Percentiles rank a stretch among this genome's conserved stretches.
phyloP scores from a whole-genome alignment of 225 moss, liverwort and hornwort species.

The Polytrichum commune region DNA sequence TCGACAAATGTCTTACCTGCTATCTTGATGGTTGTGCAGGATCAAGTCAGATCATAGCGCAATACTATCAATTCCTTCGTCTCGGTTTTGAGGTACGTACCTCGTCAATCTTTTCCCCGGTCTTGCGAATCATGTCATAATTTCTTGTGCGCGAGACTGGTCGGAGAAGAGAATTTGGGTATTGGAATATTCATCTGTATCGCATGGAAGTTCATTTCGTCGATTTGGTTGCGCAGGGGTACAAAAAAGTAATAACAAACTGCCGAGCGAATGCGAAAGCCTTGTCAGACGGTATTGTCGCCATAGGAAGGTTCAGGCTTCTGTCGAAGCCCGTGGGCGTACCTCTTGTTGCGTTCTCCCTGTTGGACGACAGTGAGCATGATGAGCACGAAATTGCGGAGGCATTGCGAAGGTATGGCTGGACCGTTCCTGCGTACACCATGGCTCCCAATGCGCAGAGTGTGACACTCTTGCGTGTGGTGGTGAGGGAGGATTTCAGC shows the following conservation, averaged over 20 bases:
- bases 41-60: constrained; percentile 65
- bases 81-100: constrained; percentile 55
- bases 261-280: constrained; percentile 53
- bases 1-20: not conserved
- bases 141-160: not conserved
- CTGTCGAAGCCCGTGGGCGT: constrained; percentile 69
- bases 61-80: constrained; percentile 67
- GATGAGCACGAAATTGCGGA: constrained; percentile 65
- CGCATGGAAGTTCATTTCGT: not conserved
- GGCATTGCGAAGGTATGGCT: constrained; percentile 47
- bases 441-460: constrained; percentile 80
- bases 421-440: constrained; percentile 76
- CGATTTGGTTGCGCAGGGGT: constrained; percentile 45
- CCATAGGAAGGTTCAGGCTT: constrained; percentile 55
- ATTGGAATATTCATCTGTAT: not conserved
- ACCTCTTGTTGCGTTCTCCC: constrained; percentile 67
- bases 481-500: constrained; percentile 77
- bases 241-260: constrained; percentile 64
- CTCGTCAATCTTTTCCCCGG: not conserved
- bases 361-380: constrained; percentile 43
- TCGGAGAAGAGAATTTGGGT: not conserved
- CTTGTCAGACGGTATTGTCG: constrained; percentile 32
- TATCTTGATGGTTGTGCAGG: constrained; percentile 30
- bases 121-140: not conserved
- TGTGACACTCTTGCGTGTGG: constrained; percentile 63